phyloP scores from a whole-genome alignment of 2,329 filamentous ascomycete genomes.

The Aspergillus novofumigatus region DNA sequence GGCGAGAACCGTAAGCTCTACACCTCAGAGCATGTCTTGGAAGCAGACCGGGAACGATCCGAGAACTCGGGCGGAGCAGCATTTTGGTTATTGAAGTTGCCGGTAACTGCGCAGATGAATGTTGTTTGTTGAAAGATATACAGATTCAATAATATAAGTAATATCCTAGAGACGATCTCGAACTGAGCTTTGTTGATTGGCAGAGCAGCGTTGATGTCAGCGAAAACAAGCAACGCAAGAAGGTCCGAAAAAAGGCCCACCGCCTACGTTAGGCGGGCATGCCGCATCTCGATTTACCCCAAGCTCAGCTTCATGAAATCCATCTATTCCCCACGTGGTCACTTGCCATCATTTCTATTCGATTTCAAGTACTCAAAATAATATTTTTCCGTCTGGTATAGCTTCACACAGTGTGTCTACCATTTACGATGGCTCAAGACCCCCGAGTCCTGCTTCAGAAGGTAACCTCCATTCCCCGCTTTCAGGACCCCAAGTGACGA shows the following conservation, averaged over 20 bases:
- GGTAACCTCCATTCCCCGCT: constrained; percentile 44
- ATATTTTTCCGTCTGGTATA: background rate
- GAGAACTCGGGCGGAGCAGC: constrained; percentile 12
- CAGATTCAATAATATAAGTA: no score
- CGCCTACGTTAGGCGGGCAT: constrained; percentile 13
- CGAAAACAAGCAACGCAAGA: constrained; percentile 4
- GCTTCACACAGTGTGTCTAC: background rate
- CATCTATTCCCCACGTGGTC: constrained; percentile 3
- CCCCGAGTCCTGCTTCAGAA: constrained; percentile 75
- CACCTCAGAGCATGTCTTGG: background rate
- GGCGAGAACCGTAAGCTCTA: constrained; percentile 7
- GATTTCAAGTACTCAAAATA: background rate
- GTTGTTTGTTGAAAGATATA: no score
- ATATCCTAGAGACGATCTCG: no score
- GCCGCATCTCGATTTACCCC: constrained; percentile 1
- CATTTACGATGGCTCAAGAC: constrained; percentile 64
- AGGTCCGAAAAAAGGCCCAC: constrained; percentile 14
- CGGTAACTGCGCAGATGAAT: background rate
- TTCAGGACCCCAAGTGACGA: constrained; percentile 19
- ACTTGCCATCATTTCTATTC: background rate
- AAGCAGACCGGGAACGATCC: background rate
- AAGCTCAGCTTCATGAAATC: background rate
- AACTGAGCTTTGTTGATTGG: background rate
- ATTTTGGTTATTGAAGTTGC: background rate
- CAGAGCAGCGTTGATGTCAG: background rate